Conservation (phyloP, 306 rosid genomes). For the Cucumis sativus region DNA sequence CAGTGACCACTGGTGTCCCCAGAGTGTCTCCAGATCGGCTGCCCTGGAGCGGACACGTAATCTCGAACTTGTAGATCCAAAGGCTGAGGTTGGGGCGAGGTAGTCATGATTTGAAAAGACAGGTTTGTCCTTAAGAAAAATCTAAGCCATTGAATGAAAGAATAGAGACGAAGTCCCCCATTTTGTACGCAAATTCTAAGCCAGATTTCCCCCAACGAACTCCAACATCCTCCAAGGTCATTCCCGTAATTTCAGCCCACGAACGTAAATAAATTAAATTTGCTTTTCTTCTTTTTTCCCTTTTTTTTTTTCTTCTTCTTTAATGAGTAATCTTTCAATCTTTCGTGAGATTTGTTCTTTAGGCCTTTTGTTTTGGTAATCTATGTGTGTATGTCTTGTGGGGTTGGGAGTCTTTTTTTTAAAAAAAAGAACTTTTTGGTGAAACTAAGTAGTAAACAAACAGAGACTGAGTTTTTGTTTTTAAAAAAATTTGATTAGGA, state of each 20-base stretch:
- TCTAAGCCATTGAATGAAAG: not conserved
- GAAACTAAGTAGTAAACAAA: not conserved
- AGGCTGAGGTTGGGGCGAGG: not conserved
- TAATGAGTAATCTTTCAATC: not conserved
- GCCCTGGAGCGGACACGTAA: not conserved
- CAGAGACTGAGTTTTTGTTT: not conserved
- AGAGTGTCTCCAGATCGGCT: not conserved
- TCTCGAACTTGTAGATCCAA: constrained; percentile 1
- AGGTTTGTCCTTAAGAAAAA: constrained; percentile 9
- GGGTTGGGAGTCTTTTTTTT: not conserved
- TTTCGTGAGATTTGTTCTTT: not conserved
- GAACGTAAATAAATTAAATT: not conserved
- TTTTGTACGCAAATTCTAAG: constrained; percentile 29
- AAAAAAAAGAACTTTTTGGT: not conserved
- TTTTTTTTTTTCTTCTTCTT: not conserved
- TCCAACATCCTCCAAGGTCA: constrained; percentile 34
- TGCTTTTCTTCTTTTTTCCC: not conserved
- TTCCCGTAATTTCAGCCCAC: constrained; percentile 8
- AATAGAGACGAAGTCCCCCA: not conserved
- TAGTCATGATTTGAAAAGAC: constrained; percentile 2
- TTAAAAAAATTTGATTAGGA: constrained; percentile 30
- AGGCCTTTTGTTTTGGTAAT: not conserved
- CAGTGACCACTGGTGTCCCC: not conserved
- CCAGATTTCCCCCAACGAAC: constrained; percentile 14
- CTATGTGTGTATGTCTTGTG: not conserved